Evolutionary conservation across 2,329 filamentous ascomycete genomes (phyloP), one percentile per base, ranked within the genome.

Genomic region (Septoria linicola): DNA sequence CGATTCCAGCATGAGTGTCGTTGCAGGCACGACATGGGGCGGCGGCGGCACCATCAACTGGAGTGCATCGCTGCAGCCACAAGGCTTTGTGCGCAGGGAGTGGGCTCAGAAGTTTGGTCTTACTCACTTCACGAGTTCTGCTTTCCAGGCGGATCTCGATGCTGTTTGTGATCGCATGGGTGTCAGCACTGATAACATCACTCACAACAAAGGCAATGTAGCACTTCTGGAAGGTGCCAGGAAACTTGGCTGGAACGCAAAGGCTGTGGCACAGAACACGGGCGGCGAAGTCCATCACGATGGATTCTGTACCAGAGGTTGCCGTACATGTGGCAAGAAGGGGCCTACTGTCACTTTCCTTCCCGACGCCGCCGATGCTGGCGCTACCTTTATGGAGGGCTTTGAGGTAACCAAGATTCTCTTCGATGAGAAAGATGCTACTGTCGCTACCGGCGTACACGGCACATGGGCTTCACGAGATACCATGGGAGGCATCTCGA

Each of bases 41-140:
- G 91, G 91, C 35, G 91, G 91, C 23, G 90, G 90, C 4, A 89
- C 88, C 0, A 72, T 96, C 61, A 96, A 96, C 70, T 96, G 90
- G 90, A 87, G 76, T 19, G 81, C 81, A 4, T 78, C 77, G 3
- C 66, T 84, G 13, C 80, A 84, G 59, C 87, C 88, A 0, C 88
- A 92, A 65, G 82, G 80, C 20, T 87, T 78, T 58, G 88, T 96
- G 1, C 81, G 90, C 3, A 76, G 82, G 59, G 89, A 96, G 70
- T 96, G 92, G 91, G 84, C 88, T 0, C 74, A 80, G 43, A 70
- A 75, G 41, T 68, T 68, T 37, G 83, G 84, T 0, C 73, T 96
- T 19, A 77, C 80, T 0, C 85, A 95, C 62, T 95, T 95, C 67
- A 83, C 81, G 0, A 84, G 84, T 0, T 68, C 77, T 0, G 83